Evolutionary conservation across 1,284 basidiomycete species (phyloP).

Genomic region (Hemileia vastatrix): DNA sequence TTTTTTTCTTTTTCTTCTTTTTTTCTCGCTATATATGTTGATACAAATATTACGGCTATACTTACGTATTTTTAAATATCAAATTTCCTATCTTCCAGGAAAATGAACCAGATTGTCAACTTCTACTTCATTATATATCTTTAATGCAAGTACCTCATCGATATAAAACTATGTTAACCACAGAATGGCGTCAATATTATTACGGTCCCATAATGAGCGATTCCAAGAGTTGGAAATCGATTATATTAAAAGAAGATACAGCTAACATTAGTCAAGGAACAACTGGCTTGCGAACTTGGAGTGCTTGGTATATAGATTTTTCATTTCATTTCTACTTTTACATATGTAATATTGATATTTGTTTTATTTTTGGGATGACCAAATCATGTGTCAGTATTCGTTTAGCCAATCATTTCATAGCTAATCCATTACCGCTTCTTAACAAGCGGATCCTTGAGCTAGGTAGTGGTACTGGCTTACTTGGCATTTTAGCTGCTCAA

Average conservation of each 20-base stretch:
- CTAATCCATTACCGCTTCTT: neutral
- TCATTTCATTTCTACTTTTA: neutral
- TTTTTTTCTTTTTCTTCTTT: neutral
- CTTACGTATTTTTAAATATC: neutral
- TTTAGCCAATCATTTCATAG: constrained; percentile 15
- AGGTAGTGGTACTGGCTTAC: constrained; percentile 14
- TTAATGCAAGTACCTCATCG: neutral
- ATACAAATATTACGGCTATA: neutral
- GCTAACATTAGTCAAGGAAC: constrained; percentile 18
- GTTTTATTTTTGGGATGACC: neutral
- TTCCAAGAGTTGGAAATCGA: neutral
- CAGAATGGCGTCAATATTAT: constrained; percentile 11
- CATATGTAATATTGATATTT: no score
- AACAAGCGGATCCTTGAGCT: neutral
- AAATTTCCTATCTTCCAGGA: neutral
- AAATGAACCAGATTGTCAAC: constrained; percentile 9
- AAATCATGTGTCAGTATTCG: constrained; percentile 6
- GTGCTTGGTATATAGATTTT: constrained; percentile 4
- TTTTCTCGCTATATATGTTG: neutral
- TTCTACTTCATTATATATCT: constrained; percentile 19
- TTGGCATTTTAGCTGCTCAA: constrained; percentile 11
- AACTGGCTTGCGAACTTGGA: constrained; percentile 19
- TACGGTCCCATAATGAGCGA: constrained; percentile 10
- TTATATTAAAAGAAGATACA: constrained; percentile 14
- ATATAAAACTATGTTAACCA: neutral